These are phyloP conservation scores for Heterobasidion annosum DNA, from an alignment of 1,284 basidiomycete species.

Conservation along the genomic window DNA sequence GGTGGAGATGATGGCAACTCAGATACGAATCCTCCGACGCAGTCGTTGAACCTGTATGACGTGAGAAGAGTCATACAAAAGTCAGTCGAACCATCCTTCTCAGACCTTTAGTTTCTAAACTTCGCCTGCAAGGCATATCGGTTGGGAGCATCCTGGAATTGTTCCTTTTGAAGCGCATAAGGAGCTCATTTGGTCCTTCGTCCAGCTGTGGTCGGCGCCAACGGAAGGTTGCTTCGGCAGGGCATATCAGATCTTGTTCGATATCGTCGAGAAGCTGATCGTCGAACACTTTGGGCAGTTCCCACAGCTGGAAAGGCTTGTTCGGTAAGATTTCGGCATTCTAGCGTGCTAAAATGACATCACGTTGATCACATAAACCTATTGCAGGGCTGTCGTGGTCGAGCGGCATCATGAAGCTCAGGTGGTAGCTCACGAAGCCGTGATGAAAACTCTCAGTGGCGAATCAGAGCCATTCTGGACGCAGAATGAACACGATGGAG, in stretches of 20 bases:
- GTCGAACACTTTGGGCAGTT: background rate
- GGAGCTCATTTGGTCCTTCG: background rate
- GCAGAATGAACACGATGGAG: constrained; percentile 26
- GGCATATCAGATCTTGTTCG: background rate
- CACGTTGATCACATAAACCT: too few species aligned
- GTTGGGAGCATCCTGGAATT: background rate
- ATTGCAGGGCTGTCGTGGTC: background rate
- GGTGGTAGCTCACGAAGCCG: background rate
- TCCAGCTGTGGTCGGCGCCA: background rate
- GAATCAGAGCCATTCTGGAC: constrained; percentile 13
- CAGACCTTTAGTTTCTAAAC: background rate
- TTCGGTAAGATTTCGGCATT: background rate
- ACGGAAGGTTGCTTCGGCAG: background rate
- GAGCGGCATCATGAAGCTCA: background rate
- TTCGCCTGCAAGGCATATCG: background rate
- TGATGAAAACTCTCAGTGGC: background rate
- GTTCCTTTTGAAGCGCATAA: background rate
- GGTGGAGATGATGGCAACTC: background rate
- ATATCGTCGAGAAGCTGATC: background rate
- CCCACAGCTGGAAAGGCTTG: background rate
- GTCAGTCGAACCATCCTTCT: background rate
- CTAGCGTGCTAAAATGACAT: background rate
- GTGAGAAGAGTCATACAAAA: background rate
- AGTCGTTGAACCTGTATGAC: background rate
- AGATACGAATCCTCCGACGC: background rate